These are phyloP conservation scores for Podaxis mareebaensis DNA, from an alignment of 768 basidiomycete species.

Conservation along the genomic window DNA sequence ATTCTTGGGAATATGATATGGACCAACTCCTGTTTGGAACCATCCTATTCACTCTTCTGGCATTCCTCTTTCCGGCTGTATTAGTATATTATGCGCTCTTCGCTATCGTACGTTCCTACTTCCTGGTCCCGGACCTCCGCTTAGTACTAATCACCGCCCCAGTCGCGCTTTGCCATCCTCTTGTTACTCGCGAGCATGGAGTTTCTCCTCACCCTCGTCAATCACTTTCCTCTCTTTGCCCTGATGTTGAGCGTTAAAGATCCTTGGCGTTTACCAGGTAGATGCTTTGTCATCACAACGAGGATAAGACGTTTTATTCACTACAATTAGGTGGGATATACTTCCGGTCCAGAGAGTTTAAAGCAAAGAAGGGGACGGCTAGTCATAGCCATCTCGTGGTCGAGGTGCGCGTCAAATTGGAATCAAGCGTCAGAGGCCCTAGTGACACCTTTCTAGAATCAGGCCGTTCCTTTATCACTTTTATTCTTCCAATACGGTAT, in stretches of 20 bases:
- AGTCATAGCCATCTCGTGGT: constrained; percentile 27
- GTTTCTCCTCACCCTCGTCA: constrained; percentile 74
- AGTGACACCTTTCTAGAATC: constrained; percentile 39
- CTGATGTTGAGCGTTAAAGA: constrained; percentile 85
- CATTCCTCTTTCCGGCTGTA: constrained; percentile 84
- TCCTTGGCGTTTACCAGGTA: constrained; percentile 80
- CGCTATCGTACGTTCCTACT: constrained; percentile 48
- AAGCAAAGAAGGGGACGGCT: constrained; percentile 13
- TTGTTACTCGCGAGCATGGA: constrained; percentile 62
- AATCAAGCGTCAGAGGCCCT: neutral
- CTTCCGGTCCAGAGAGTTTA: constrained; percentile 12
- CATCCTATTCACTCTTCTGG: constrained; percentile 78
- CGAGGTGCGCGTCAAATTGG: constrained; percentile 27
- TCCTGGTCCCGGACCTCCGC: constrained; percentile 38
- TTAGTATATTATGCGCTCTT: constrained; percentile 86
- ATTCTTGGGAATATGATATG: constrained; percentile 87
- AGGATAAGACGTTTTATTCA: neutral
- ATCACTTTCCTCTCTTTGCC: constrained; percentile 91
- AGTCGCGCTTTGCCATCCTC: constrained; percentile 44
- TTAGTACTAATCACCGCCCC: constrained; percentile 27
- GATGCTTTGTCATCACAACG: constrained; percentile 2
- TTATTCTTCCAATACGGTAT: constrained; percentile 64
- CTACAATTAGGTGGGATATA: constrained; percentile 28
- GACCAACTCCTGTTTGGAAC: constrained; percentile 97
- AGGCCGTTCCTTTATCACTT: constrained; percentile 47